Conservation (phyloP, 345 rosid species). For the Geranium brycei region DNA sequence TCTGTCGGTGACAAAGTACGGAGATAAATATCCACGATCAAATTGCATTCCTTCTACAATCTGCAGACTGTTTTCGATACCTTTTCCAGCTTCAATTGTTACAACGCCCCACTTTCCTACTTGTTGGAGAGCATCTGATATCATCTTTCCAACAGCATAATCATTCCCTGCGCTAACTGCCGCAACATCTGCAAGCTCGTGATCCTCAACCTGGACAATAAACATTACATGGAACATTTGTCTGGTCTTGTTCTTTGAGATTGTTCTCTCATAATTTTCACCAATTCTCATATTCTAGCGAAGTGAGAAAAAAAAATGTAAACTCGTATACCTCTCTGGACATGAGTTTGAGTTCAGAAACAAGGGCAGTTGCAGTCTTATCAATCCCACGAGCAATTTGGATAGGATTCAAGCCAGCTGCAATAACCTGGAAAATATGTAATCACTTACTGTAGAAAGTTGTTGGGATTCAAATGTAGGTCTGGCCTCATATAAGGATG, state of each 20-base stretch:
- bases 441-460: conserved; percentile 5
- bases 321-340: conserved; percentile 54
- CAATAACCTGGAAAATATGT: conserved; percentile 44
- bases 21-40: conserved; percentile 72
- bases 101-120: conserved; percentile 70
- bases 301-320: background rate
- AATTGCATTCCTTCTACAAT: conserved; percentile 90
- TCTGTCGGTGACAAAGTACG: conserved; percentile 66
- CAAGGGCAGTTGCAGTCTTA: conserved; percentile 62
- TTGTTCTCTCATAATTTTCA: background rate
- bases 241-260: background rate
- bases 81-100: conserved; percentile 59
- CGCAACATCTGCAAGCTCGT: conserved; percentile 78
- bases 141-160: conserved; percentile 58
- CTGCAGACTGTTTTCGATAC: conserved; percentile 40
- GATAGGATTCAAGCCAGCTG: conserved; percentile 75
- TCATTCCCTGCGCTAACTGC: conserved; percentile 89
- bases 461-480: background rate
- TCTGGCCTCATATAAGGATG: background rate
- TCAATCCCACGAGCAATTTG: conserved; percentile 79
- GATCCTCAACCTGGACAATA: conserved; percentile 54
- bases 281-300: background rate
- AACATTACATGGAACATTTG: background rate
- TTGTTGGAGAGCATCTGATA: conserved; percentile 45
- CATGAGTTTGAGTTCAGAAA: conserved; percentile 70